These are phyloP conservation scores for Pseudevernia furfuracea DNA, from an alignment of 495 filamentous ascomycete species.

Conservation along the genomic window DNA sequence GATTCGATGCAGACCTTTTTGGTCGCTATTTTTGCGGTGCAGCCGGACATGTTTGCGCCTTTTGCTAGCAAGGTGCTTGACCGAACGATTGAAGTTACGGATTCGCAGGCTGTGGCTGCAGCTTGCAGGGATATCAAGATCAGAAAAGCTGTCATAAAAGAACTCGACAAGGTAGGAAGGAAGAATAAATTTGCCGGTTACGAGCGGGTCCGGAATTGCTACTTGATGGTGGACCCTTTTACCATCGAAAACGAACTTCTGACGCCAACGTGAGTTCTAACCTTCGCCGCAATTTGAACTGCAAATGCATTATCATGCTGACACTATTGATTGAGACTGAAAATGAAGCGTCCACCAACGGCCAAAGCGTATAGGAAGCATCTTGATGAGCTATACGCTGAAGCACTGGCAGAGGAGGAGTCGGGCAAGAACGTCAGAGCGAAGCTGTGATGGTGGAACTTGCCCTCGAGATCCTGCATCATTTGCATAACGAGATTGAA, in stretches of 20 bases:
- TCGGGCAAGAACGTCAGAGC: conserved; percentile 46
- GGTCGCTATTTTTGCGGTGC: conserved; percentile 80
- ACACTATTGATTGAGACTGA: conserved; percentile 53
- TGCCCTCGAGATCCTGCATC: not conserved
- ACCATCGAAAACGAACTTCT: conserved; percentile 88
- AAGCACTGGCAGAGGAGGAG: conserved; percentile 47
- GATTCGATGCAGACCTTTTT: conserved; percentile 77
- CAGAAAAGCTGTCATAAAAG: conserved; percentile 62
- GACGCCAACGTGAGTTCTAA: conserved; percentile 81
- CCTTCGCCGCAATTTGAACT: not conserved
- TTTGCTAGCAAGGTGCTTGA: conserved; percentile 71
- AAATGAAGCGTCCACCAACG: conserved; percentile 88
- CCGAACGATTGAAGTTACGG: conserved; percentile 51
- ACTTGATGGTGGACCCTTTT: conserved; percentile 81
- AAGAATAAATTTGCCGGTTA: conserved; percentile 84
- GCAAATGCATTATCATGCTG: conserved; percentile 28
- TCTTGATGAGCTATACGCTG: conserved; percentile 75
- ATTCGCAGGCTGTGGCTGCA: conserved; percentile 57
- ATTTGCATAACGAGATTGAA: not conserved
- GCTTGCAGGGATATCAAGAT: conserved; percentile 61
- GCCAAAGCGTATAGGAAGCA: conserved; percentile 66
- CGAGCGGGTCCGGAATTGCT: conserved; percentile 69
- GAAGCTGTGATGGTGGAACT: conserved; percentile 8
- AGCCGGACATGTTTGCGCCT: conserved; percentile 69
- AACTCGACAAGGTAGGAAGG: conserved; percentile 73